Percentiles rank a stretch among this genome's conserved stretches.
phyloP scores from a whole-genome alignment of 306 rosid species.

The Cucurbita argyrosperma region DNA sequence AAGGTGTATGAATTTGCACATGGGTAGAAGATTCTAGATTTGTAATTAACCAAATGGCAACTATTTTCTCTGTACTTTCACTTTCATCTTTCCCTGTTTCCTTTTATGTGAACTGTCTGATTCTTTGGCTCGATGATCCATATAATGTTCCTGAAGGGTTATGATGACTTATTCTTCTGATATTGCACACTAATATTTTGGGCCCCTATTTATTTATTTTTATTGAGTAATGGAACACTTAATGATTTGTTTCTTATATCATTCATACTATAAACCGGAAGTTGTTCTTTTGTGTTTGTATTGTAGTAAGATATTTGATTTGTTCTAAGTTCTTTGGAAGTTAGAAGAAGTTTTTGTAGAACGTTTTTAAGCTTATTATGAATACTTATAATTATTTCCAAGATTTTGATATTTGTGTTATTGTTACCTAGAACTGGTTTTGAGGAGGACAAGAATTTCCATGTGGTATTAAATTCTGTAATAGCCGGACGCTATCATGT shows the following conservation, averaged over 20 bases:
- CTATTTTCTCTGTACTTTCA: not conserved
- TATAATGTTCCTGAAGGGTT: not conserved
- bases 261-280: not conserved
- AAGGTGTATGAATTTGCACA: not conserved
- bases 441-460: constrained; percentile 99
- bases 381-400: not conserved
- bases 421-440: constrained; percentile 84
- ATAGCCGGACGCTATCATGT: constrained; percentile 98
- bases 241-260: not conserved
- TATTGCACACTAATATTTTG: not conserved
- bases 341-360: not conserved
- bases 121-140: not conserved
- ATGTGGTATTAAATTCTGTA: constrained; percentile 85
- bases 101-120: not conserved
- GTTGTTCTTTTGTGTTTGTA: not conserved
- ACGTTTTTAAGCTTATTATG: not conserved
- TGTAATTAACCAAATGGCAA: not conserved
- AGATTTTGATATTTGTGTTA: constrained; percentile 17
- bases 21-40: not conserved
- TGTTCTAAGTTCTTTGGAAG: not conserved
- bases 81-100: not conserved
- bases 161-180: not conserved
- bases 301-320: not conserved
- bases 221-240: not conserved
- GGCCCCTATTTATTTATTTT: not conserved